Evolutionary conservation across 106 monocot genomes (phyloP).

Genomic region (Dendrobium nobile): DNA sequence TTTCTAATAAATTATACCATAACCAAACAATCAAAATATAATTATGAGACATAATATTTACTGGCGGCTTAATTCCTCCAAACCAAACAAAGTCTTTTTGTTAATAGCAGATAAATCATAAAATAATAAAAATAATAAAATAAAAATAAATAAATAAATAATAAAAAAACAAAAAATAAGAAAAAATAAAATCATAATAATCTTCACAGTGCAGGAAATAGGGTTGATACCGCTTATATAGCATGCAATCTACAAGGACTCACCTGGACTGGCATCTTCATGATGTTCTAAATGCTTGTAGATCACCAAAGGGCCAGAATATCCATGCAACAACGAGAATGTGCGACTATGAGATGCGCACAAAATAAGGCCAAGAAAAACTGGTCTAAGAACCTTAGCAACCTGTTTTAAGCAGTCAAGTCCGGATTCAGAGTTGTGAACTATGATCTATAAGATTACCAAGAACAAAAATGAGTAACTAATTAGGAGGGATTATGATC

Average conservation of each 20-base stretch:
- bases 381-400: slow-evolving; percentile 61
- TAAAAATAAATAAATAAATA: too few species aligned
- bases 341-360: slow-evolving; percentile 93
- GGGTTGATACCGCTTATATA: not conserved
- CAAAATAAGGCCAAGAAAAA: slow-evolving; percentile 83
- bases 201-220: not conserved
- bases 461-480: not conserved
- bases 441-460: not conserved
- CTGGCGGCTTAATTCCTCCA: too few species aligned
- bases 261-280: slow-evolving; percentile 73
- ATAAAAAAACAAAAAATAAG: too few species aligned
- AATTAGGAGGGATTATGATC: not conserved
- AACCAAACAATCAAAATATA: too few species aligned
- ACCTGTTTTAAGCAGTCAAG: slow-evolving; percentile 31
- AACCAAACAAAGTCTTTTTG: not conserved
- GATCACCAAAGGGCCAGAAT: slow-evolving; percentile 79
- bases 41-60: too few species aligned
- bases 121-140: too few species aligned
- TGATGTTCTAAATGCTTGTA: slow-evolving; percentile 85
- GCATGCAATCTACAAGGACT: slow-evolving; percentile 5
- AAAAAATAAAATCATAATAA: not conserved
- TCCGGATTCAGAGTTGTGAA: not conserved
- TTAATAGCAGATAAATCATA: too few species aligned
- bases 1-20: too few species aligned
- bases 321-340: slow-evolving; percentile 91